These are phyloP conservation scores for Triticum turgidum DNA, from an alignment of 176 grass and related monocot species.

Conservation along the genomic window DNA sequence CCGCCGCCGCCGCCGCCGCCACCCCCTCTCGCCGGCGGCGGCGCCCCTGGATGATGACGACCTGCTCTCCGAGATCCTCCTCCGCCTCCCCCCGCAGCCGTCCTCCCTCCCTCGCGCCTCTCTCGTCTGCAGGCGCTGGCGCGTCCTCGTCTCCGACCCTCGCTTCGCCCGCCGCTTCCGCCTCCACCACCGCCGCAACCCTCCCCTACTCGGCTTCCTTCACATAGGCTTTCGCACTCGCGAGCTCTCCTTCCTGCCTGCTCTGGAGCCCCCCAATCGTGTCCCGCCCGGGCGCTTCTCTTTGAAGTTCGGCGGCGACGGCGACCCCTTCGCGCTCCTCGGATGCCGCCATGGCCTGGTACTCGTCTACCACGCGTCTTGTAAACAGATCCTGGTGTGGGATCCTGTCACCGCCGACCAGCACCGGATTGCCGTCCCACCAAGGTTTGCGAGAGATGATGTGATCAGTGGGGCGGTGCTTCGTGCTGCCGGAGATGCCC, in stretches of 20 bases:
- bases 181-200: too few species aligned
- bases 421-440: not conserved
- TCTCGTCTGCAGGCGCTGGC: too few species aligned
- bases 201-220: not conserved
- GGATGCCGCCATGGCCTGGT: not conserved
- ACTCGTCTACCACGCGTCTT: not conserved
- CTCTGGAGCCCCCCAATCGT: not conserved
- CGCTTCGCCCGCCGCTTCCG: too few species aligned
- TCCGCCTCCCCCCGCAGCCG: not conserved
- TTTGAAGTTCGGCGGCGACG: not conserved
- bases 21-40: not conserved
- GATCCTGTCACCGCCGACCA: constrained; percentile 1
- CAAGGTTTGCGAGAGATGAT: not conserved
- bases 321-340: not conserved
- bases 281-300: not conserved
- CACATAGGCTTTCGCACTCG: not conserved
- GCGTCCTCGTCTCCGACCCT: too few species aligned
- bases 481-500: not conserved
- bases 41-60: not conserved
- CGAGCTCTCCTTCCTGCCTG: not conserved
- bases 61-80: not conserved
- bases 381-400: not conserved
- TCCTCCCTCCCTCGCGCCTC: not conserved
- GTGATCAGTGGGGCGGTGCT: not conserved
- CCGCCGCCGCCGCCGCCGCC: not conserved